Conservation (phyloP, 1,139 yeast species). For the Yamadazyma diospyri region DNA sequence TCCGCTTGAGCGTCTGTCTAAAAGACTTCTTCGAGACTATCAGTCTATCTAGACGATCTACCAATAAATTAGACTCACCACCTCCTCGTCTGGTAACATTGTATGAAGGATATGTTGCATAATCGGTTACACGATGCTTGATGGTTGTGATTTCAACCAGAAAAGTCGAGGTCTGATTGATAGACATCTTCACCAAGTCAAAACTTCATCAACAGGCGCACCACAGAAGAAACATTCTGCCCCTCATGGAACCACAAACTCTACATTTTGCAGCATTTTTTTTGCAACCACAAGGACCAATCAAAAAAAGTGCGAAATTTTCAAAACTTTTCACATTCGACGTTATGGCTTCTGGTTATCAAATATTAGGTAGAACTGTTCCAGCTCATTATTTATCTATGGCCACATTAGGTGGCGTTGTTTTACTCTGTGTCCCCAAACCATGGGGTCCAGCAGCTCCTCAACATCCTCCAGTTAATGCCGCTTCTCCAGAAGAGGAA, state of each 20-base stretch:
- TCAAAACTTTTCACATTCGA: constrained; percentile 3
- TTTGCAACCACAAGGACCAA: constrained; percentile 17
- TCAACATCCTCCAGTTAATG: constrained; percentile 65
- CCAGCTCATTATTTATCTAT: constrained; percentile 71
- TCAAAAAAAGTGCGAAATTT: constrained; percentile 4
- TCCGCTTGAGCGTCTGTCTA: not conserved
- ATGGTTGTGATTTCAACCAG: constrained; percentile 4
- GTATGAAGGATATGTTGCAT: constrained; percentile 1
- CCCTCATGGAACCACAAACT: no score
- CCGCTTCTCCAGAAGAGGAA: constrained; percentile 85
- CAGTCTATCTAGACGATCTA: not conserved
- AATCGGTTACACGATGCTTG: not conserved
- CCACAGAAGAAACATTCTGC: no score
- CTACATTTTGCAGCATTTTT: no score
- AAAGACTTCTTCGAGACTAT: not conserved
- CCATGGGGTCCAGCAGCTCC: constrained; percentile 66
- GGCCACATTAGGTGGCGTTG: constrained; percentile 65
- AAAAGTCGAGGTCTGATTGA: constrained; percentile 4
- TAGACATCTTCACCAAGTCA: not conserved
- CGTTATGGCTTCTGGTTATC: constrained; percentile 75
- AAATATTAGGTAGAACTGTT: constrained; percentile 70
- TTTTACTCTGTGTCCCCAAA: constrained; percentile 58
- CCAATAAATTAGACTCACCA: not conserved
- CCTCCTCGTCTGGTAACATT: not conserved
- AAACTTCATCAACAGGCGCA: no score